Evolutionary conservation across 805 yeast species (phyloP).

Genomic region (Wickerhamiella cacticola): DNA sequence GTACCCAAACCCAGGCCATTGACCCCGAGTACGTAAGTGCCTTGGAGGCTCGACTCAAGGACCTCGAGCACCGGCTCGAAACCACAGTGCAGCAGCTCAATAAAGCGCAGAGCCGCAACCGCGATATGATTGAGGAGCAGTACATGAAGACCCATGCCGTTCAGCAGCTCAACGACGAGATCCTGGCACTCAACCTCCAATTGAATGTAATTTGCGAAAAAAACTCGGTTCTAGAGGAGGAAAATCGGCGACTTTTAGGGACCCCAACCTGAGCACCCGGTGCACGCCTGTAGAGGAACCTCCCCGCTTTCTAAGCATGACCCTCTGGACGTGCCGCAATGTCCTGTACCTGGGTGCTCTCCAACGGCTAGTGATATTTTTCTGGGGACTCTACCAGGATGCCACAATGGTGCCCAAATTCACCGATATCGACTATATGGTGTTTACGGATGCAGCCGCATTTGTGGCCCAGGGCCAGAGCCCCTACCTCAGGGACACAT

Average conservation of each 20-base stretch:
- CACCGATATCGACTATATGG: conserved; percentile 90
- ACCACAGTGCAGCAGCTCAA: conserved; percentile 22
- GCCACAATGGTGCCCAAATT: conserved; percentile 63
- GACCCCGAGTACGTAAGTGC: conserved; percentile 13
- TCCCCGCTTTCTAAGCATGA: neutral
- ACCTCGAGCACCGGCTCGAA: conserved; percentile 25
- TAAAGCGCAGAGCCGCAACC: conserved; percentile 19
- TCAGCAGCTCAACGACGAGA: conserved; percentile 55
- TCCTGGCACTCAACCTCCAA: conserved; percentile 50
- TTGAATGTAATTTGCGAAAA: conserved; percentile 34
- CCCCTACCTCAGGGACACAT: conserved; percentile 79
- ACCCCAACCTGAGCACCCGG: neutral
- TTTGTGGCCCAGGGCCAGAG: conserved; percentile 50
- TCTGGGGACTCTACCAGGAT: conserved; percentile 82
- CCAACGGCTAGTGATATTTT: conserved; percentile 48
- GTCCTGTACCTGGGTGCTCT: conserved; percentile 24
- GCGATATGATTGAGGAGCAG: conserved; percentile 22
- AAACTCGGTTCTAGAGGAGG: conserved; percentile 13
- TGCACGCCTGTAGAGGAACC: neutral
- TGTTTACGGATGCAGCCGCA: conserved; percentile 82
- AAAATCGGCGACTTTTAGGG: conserved; percentile 2
- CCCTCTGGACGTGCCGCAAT: conserved; percentile 15
- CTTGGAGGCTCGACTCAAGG: conserved; percentile 23
- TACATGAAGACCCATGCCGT: conserved; percentile 41
- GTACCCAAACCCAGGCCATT: neutral